Percentiles rank a stretch among this genome's conserved stretches.
phyloP scores from a whole-genome alignment of 2,329 filamentous ascomycete species.

The Ploettnerulaceae sp. region DNA sequence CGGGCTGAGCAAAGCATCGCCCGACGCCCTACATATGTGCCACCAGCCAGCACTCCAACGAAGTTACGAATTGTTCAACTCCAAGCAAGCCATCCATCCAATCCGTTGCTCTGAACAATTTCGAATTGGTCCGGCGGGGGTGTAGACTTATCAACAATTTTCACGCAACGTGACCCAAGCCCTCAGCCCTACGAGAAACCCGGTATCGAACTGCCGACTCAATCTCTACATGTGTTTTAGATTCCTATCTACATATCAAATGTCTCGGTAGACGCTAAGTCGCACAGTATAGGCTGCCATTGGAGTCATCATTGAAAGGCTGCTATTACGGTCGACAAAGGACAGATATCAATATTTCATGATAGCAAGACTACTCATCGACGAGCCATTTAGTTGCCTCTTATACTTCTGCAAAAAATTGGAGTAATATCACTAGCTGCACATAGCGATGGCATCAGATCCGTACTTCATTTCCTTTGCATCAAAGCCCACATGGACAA shows the following conservation, averaged over 20 bases:
- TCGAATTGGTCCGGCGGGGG: too few species aligned
- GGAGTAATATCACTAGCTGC: neutral
- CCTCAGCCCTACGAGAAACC: slow-evolving; percentile 6
- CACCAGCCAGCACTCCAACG: neutral
- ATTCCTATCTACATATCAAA: neutral
- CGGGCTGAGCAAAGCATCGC: neutral
- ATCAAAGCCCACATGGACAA: neutral
- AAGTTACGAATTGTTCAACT: too few species aligned
- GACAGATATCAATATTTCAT: neutral
- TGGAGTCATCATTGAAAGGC: neutral
- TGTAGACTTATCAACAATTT: too few species aligned
- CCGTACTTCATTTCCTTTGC: neutral
- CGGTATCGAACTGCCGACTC: neutral
- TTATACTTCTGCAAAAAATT: neutral
- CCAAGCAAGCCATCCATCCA: too few species aligned
- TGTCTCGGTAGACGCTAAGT: neutral
- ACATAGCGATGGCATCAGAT: neutral
- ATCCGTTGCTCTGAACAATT: too few species aligned
- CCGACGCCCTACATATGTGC: slow-evolving; percentile 8
- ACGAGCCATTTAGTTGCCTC: too few species aligned
- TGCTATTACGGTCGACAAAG: neutral
- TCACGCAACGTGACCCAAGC: too few species aligned
- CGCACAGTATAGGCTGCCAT: neutral
- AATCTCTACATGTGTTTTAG: neutral
- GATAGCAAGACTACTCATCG: neutral